phyloP scores from a whole-genome alignment of 2,329 filamentous ascomycete species.

The Fusarium beomiforme region DNA sequence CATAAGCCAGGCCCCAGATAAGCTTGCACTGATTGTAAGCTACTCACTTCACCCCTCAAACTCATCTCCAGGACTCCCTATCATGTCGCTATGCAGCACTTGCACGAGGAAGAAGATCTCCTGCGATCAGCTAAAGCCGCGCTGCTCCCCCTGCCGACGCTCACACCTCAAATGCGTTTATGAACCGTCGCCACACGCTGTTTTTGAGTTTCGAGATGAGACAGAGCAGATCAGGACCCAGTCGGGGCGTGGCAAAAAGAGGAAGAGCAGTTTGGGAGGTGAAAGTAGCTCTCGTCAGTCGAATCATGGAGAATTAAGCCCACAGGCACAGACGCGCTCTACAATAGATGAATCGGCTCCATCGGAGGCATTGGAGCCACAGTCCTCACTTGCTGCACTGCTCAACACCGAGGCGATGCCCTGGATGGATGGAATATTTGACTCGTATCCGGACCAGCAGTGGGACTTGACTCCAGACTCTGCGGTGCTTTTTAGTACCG shows the following conservation, averaged over 20 bases:
- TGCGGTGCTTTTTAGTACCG: fast-evolving
- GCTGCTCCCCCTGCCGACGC: not conserved
- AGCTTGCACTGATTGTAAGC: not conserved
- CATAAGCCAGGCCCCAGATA: not conserved
- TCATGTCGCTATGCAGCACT: not conserved
- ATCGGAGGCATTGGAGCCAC: not conserved
- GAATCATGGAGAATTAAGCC: fast-evolving
- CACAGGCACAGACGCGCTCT: fast-evolving
- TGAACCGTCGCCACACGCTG: not conserved
- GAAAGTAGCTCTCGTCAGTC: fast-evolving
- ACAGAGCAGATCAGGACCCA: not conserved
- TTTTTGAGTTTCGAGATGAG: not conserved
- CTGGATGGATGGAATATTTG: not conserved
- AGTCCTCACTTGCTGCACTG: not conserved
- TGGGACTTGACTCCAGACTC: not conserved
- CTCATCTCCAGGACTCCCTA: not conserved
- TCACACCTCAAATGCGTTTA: not conserved
- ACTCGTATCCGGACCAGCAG: not conserved
- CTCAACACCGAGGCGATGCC: not conserved
- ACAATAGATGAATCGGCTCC: fast-evolving
- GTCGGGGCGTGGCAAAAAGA: not conserved
- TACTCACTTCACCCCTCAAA: not conserved
- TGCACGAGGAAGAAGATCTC: not conserved
- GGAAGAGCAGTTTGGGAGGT: not conserved
- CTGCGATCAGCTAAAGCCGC: not conserved